A percentile compares a stretch with the other conserved stretches of the same genome.
These are phyloP conservation scores for Hygrophorus pudorinus DNA, from an alignment of 768 basidiomycete genomes.

Conservation along the genomic window DNA sequence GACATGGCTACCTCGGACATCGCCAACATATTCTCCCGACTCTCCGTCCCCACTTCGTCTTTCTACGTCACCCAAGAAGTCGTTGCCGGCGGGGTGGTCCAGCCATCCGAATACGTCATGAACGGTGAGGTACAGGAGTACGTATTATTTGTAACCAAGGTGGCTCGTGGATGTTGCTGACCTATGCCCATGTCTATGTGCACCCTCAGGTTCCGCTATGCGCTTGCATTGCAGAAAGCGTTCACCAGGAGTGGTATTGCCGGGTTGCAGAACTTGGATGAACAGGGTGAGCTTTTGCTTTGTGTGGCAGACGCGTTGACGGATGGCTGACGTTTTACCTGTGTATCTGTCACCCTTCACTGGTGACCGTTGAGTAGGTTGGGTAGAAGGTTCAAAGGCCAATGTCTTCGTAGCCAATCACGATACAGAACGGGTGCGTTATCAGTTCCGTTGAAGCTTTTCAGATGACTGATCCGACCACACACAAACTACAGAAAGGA, in stretches of 20 bases:
- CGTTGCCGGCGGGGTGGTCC: constrained; percentile 38
- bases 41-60: constrained; percentile 22
- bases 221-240: constrained; percentile 36
- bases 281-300: constrained; percentile 25
- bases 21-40: constrained; percentile 37
- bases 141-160: constrained; percentile 5
- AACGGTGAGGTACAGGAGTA: constrained; percentile 64
- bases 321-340: neutral
- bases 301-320: no score
- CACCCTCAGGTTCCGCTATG: constrained; percentile 45
- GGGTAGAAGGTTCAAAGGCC: constrained; percentile 41
- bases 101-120: constrained; percentile 44
- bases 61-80: constrained; percentile 58
- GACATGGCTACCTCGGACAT: constrained; percentile 48
- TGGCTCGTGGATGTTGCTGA: no score
- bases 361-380: constrained; percentile 27
- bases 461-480: neutral
- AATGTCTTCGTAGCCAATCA: constrained; percentile 65
- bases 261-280: constrained; percentile 40
- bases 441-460: neutral
- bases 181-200: neutral
- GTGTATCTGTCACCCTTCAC: neutral
- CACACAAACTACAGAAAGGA: constrained; percentile 27
- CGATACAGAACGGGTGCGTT: constrained; percentile 50
- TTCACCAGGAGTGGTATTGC: constrained; percentile 45